phyloP scores from a whole-genome alignment of 2,329 filamentous ascomycete species.

The Metarhizium anisopliae region DNA sequence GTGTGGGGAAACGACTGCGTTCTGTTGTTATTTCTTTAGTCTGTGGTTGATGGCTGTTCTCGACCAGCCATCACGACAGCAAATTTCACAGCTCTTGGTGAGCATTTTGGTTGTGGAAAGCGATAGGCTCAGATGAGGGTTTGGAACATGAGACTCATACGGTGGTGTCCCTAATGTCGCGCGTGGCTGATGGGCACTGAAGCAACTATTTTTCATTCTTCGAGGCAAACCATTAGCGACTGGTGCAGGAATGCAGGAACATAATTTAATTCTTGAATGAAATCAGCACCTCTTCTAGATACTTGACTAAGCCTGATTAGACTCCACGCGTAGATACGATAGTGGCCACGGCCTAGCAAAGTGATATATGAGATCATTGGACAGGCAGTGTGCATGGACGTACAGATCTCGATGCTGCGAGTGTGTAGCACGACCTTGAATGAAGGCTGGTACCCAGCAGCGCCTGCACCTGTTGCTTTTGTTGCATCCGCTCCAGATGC shows the following conservation, averaged over 20 bases:
- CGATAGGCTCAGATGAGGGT: not conserved
- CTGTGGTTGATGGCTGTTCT: not conserved
- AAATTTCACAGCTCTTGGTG: not conserved
- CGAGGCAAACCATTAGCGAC: not conserved
- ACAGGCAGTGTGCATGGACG: not conserved
- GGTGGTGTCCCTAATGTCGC: too few species aligned
- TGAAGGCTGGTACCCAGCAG: not conserved
- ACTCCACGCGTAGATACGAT: not conserved
- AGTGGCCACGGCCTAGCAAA: not conserved
- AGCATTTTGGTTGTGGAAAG: not conserved
- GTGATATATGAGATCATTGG: not conserved
- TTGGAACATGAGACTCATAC: too few species aligned
- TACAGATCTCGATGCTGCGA: constrained; percentile 19
- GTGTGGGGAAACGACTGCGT: not conserved
- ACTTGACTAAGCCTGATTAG: not conserved
- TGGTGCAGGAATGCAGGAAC: not conserved
- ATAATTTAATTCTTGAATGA: not conserved
- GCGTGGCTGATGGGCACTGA: too few species aligned
- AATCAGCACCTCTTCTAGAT: not conserved
- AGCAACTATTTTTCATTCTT: too few species aligned
- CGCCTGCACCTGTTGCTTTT: not conserved
- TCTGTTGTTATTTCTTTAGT: not conserved
- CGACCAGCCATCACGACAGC: not conserved
- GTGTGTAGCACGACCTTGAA: constrained; percentile 13
- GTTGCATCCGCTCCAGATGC: not conserved